Conservation (phyloP, 2,329 filamentous ascomycete species). For the Monosporascus sp. region DNA sequence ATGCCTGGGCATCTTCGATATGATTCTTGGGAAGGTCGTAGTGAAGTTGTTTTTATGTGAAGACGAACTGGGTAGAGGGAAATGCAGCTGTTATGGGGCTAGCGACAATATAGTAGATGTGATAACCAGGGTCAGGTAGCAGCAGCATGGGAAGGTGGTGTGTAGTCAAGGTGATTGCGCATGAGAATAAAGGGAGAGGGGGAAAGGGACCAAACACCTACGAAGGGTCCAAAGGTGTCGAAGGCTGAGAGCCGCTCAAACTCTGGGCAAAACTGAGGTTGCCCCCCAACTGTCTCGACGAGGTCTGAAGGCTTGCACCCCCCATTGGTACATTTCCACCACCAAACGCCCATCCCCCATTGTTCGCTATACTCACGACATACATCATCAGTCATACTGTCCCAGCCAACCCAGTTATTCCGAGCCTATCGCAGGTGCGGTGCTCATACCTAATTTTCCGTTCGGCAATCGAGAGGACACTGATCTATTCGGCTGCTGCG, state of each 20-base stretch:
- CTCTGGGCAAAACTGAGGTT: conserved; percentile 64
- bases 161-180: neutral
- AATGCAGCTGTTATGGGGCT: neutral
- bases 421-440: conserved; percentile 3
- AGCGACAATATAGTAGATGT: neutral
- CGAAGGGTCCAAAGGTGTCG: conserved; percentile 59
- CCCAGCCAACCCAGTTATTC: conserved; percentile 1
- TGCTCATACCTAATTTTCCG: conserved; percentile 56
- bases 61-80: neutral
- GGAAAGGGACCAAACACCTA: conserved; percentile 39
- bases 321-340: conserved; percentile 54
- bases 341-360: conserved; percentile 58
- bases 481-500: conserved; percentile 49
- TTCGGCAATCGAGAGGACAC: conserved; percentile 58
- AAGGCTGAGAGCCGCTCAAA: conserved; percentile 56
- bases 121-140: neutral
- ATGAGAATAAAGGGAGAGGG: neutral
- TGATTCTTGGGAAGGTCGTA: no score
- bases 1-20: neutral
- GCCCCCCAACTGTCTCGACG: conserved; percentile 49
- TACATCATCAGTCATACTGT: conserved; percentile 19
- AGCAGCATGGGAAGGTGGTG: neutral
- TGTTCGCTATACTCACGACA: conserved; percentile 35
- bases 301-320: conserved; percentile 47
- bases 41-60: neutral